Base-by-base conservation (phyloP, 148 eudicot species). In the Cornus controversa region DNA sequence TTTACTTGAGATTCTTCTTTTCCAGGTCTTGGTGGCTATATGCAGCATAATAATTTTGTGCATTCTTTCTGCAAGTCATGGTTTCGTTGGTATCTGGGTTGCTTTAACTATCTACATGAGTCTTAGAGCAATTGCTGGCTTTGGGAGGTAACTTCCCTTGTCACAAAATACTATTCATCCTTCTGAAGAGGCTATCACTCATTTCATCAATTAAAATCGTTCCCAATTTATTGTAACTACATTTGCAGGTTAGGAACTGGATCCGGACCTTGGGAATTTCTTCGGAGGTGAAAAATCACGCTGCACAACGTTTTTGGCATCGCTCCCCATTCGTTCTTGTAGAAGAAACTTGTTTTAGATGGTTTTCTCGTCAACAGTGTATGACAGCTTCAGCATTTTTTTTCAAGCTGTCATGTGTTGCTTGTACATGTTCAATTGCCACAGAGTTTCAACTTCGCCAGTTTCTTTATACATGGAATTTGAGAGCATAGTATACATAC, bases 51-150 rank as follows among this genome's bases (percentile, higher is more conserved):
- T 90, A 23, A 80, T 82, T 34, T 50, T 93, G 83, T 75, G 89
- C 28, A 37, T 78, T 71, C 89, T 91, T 50, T 91, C 93, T 2
- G 58, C 86, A 1, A 78, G 77, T 67, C 66, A 82, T 71, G 96
- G 92, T n/a, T 93, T 87, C 67, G 72, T 91, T 6, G 98, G 98
- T 16, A 87, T 93, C 23, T 93, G 98, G 98, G 75, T 88, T 53
- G 94, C 94, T 42, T 82, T 93, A 13, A 84, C 94, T 69, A 85
- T 91, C 69, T 93, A 90, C 84, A 93, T 93, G 96, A 90, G 89
- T 83, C 88, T 93, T 18, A 85, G 98, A 60, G 90, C 96, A 65
- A 79, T 90, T 18, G 98, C 92, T 40, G 92, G 98, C 28, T 89
- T 91, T 84, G 86, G 93, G 98, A 91, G 98, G 98, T 93, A 80